These are phyloP conservation scores for Colletotrichum lentis DNA, from an alignment of 2,329 filamentous ascomycete species.

Conservation along the genomic window DNA sequence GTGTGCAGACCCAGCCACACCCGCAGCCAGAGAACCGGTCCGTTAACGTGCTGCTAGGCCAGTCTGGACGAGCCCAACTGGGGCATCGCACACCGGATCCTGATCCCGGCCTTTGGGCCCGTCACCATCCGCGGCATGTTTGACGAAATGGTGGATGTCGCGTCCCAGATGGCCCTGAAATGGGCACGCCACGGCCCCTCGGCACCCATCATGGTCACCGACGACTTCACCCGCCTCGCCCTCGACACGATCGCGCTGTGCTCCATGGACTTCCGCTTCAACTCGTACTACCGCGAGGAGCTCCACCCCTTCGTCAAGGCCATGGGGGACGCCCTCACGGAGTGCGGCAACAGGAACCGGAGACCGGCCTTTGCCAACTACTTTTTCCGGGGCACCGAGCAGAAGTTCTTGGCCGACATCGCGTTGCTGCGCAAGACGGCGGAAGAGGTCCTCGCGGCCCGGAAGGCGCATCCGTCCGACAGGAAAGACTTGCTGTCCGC, in stretches of 20 bases:
- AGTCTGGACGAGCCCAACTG: constrained; percentile 37
- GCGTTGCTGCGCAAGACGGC: constrained; percentile 60
- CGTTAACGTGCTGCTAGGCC: constrained; percentile 17
- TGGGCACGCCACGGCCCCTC: constrained; percentile 56
- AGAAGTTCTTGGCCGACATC: constrained; percentile 61
- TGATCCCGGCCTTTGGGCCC: constrained; percentile 76
- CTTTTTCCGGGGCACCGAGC: constrained; percentile 53
- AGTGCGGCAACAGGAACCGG: constrained; percentile 59
- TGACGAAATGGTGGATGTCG: constrained; percentile 61
- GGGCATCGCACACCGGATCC: constrained; percentile 67
- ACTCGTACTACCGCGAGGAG: constrained; percentile 64
- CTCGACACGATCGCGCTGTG: constrained; percentile 70
- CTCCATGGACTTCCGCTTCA: constrained; percentile 67
- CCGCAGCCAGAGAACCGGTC: not conserved
- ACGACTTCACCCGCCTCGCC: constrained; percentile 70
- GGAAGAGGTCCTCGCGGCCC: constrained; percentile 65
- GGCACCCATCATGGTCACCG: constrained; percentile 59
- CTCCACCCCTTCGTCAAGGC: constrained; percentile 53
- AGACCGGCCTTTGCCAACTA: constrained; percentile 57
- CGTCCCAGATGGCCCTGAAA: constrained; percentile 61
- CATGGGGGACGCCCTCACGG: constrained; percentile 67
- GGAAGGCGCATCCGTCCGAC: constrained; percentile 59
- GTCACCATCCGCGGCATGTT: constrained; percentile 70
- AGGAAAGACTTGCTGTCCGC: constrained; percentile 71
- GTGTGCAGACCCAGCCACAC: constrained; percentile 1